Evolutionary conservation across 139 green algal genomes (phyloP).

Genomic region (Chlamydomonas asymmetrica): DNA sequence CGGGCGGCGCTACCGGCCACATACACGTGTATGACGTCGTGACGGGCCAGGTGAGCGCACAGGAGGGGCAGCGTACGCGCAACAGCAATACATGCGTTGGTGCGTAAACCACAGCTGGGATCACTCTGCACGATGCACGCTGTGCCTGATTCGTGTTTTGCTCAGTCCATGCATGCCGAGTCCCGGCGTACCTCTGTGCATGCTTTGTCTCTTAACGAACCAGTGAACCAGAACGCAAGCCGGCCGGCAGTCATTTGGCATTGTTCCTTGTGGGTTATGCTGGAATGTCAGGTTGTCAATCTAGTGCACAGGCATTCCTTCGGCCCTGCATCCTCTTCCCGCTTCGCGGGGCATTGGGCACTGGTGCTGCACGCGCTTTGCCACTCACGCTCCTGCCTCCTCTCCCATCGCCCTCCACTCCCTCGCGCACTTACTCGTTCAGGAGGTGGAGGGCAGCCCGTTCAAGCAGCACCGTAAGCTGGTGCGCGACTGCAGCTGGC

Average conservation of each 20-base stretch:
- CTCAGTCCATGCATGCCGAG: too few species aligned
- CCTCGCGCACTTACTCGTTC: neutral
- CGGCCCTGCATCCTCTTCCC: neutral
- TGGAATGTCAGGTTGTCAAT: neutral
- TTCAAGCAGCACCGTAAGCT: slow-evolving; percentile 62
- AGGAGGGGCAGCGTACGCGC: too few species aligned
- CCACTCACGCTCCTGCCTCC: neutral
- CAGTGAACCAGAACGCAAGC: too few species aligned
- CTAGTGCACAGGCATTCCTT: neutral
- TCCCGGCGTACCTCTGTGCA: too few species aligned
- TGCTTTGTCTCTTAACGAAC: too few species aligned
- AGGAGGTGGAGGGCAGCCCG: slow-evolving; percentile 24
- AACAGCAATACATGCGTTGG: too few species aligned
- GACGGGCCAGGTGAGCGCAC: slow-evolving; percentile 64
- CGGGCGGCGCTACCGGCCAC: slow-evolving; percentile 67
- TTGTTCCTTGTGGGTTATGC: too few species aligned
- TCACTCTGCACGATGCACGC: too few species aligned
- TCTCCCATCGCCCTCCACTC: neutral
- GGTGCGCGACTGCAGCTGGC: slow-evolving; percentile 90
- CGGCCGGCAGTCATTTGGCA: too few species aligned
- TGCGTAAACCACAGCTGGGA: too few species aligned
- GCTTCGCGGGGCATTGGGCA: neutral
- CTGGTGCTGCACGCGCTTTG: neutral
- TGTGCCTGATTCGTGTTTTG: too few species aligned
- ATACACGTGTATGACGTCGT: slow-evolving; percentile 86